These are phyloP conservation scores for Termitomyces sp. DNA, from an alignment of 768 basidiomycete genomes.

Conservation along the genomic window DNA sequence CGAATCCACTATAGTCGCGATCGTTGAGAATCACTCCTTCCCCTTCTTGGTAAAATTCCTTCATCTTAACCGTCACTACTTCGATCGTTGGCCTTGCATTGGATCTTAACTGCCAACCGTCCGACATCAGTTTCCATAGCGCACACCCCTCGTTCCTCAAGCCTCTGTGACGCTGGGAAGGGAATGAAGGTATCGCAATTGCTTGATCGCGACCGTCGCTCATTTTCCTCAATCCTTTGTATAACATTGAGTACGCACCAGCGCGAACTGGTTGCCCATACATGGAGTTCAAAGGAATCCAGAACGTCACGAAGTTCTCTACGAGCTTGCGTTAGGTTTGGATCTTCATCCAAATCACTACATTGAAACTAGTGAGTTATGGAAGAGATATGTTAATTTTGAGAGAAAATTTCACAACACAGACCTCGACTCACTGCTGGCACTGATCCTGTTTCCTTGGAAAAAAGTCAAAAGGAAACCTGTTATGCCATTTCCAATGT, in stretches of 20 bases:
- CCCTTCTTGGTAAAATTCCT: neutral
- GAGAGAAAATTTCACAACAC: neutral
- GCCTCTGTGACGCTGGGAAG: neutral
- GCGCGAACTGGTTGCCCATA: neutral
- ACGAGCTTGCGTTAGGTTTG: neutral
- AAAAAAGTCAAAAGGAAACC: no score
- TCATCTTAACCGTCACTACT: neutral
- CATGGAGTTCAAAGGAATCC: neutral
- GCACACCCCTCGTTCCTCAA: neutral
- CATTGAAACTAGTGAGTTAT: neutral
- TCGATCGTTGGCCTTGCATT: neutral
- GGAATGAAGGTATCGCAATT: neutral
- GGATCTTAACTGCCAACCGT: neutral
- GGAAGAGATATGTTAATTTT: neutral
- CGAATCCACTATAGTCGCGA: neutral
- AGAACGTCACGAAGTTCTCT: neutral
- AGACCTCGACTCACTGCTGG: neutral
- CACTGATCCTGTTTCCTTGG: no score
- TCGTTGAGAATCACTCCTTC: neutral
- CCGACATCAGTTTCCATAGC: neutral
- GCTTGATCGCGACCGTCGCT: neutral
- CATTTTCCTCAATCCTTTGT: neutral
- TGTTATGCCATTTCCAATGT: no score
- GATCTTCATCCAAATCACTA: neutral
- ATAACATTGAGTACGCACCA: neutral